These are phyloP conservation scores for Aspergillus proliferans DNA, from an alignment of 2,329 filamentous ascomycete species.

Conservation along the genomic window DNA sequence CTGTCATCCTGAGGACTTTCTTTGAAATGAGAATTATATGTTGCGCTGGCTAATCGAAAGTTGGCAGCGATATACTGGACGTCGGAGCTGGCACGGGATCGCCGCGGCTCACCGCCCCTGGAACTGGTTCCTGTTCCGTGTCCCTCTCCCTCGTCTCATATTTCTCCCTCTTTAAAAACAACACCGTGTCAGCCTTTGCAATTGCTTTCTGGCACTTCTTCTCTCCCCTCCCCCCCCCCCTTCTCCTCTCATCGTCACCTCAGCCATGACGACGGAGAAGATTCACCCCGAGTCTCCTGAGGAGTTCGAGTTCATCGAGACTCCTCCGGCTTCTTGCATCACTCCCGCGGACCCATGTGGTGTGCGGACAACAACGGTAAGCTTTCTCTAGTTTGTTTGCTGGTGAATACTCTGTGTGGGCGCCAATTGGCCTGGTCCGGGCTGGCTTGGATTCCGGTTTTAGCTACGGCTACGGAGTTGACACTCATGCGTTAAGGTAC, in stretches of 20 bases:
- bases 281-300: slow-evolving; percentile 41
- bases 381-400: slow-evolving; percentile 18
- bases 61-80: too few species aligned
- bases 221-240: slow-evolving; percentile 19
- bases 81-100: neutral
- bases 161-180: slow-evolving; percentile 1
- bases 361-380: slow-evolving; percentile 56
- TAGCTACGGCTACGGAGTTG: neutral
- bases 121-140: slow-evolving; percentile 6
- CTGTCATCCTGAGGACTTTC: slow-evolving; percentile 33
- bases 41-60: too few species aligned
- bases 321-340: slow-evolving; percentile 51
- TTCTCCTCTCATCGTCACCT: slow-evolving; percentile 19
- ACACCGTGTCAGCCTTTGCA: slow-evolving; percentile 5
- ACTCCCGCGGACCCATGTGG: slow-evolving; percentile 52
- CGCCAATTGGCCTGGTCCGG: neutral
- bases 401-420: neutral
- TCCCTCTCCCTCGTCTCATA: slow-evolving; percentile 7
- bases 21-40: too few species aligned
- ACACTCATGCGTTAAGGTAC: neutral
- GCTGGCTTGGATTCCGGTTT: neutral
- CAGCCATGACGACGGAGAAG: slow-evolving; percentile 29
- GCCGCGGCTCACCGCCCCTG: slow-evolving; percentile 1
- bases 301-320: slow-evolving; percentile 52
- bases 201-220: slow-evolving; percentile 12